A percentile compares a stretch with the other conserved stretches of the same genome.
These are phyloP conservation scores for Westerdykella ornata DNA, from an alignment of 2,329 filamentous ascomycete species.

Conservation along the genomic window DNA sequence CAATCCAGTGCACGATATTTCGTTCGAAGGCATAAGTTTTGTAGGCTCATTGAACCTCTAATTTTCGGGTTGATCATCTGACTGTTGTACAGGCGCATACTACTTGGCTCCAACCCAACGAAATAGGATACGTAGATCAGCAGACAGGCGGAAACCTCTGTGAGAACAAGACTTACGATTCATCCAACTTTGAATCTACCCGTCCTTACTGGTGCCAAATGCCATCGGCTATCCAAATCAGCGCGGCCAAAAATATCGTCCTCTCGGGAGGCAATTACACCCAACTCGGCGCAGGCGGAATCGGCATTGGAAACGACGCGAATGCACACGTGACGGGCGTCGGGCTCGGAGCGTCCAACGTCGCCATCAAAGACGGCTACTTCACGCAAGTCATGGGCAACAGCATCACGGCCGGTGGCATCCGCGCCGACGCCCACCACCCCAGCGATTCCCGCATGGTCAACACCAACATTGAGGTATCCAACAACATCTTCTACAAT, in stretches of 20 bases:
- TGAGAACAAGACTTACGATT: constrained; percentile 12
- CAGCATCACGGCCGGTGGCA: constrained; percentile 11
- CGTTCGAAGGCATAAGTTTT: constrained; percentile 9
- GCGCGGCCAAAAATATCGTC: constrained; percentile 11
- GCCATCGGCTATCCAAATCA: constrained; percentile 12
- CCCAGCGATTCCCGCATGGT: constrained; percentile 10
- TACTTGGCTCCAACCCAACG: constrained; percentile 9
- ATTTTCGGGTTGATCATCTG: too few relatives aligned
- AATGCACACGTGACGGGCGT: constrained; percentile 11
- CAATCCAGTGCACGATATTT: constrained; percentile 10
- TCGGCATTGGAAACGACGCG: constrained; percentile 14
- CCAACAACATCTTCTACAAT: constrained; percentile 14
- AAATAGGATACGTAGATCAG: constrained; percentile 11
- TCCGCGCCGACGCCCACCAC: constrained; percentile 11
- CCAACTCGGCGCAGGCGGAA: constrained; percentile 9
- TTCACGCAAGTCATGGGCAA: constrained; percentile 14
- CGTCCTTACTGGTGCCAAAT: constrained; percentile 13
- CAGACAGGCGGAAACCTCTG: constrained; percentile 12
- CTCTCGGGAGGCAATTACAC: constrained; percentile 11
- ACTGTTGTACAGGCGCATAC: constrained; percentile 7
- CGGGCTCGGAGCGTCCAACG: constrained; percentile 7
- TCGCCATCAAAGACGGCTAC: constrained; percentile 9
- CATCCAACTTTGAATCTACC: constrained; percentile 11
- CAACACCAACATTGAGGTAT: constrained; percentile 9
- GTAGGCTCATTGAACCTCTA: constrained; percentile 3